Evolutionary conservation across 176 grass and related monocot species (phyloP).

Genomic region (Oryza glumipatula): DNA sequence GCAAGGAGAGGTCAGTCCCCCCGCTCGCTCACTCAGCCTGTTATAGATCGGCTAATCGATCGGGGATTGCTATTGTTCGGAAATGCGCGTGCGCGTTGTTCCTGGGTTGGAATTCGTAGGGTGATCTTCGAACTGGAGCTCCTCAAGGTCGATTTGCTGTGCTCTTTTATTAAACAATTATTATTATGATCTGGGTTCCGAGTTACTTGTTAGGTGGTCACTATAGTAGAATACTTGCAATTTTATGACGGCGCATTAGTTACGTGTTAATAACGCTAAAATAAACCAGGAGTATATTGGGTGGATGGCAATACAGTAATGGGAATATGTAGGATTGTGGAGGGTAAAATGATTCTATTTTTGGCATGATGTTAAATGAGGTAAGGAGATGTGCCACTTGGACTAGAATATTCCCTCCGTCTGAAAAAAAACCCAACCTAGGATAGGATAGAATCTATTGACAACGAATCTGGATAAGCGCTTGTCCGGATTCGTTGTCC

Average conservation of each 20-base stretch:
- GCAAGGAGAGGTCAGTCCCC: constrained; percentile 67
- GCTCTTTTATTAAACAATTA: too few relatives aligned
- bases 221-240: neutral
- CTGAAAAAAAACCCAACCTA: too few relatives aligned
- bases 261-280: neutral
- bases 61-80: neutral
- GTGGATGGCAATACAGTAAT: neutral
- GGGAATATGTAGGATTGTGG: neutral
- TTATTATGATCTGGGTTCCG: neutral
- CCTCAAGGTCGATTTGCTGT: too few relatives aligned
- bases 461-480: too few relatives aligned
- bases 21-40: neutral
- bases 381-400: neutral
- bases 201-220: neutral
- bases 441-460: too few relatives aligned
- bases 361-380: neutral
- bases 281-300: neutral
- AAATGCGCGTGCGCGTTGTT: neutral
- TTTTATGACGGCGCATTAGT: neutral
- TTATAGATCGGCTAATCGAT: neutral
- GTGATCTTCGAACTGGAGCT: neutral
- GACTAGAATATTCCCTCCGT: neutral
- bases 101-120: neutral
- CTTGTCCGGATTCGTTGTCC: too few relatives aligned
- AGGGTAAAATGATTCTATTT: constrained; percentile 1